phyloP scores from a whole-genome alignment of 768 basidiomycete genomes.

The Suillus variegatus region DNA sequence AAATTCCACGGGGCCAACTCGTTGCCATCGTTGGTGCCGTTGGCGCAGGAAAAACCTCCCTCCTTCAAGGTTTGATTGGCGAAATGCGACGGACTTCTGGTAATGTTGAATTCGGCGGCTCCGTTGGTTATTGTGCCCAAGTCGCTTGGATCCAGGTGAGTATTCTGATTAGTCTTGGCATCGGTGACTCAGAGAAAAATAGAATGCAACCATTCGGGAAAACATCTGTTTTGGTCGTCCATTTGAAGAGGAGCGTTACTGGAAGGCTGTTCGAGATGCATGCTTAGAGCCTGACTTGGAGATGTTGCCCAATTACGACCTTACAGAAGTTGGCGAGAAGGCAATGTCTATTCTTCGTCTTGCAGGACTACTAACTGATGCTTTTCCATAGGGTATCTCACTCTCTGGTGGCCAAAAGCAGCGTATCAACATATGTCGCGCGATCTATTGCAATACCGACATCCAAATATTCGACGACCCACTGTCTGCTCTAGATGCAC shows the following conservation, averaged over 20 bases:
- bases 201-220: constrained; percentile 85
- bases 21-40: constrained; percentile 84
- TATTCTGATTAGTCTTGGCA: constrained; percentile 5
- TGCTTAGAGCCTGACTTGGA: constrained; percentile 82
- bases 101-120: constrained; percentile 69
- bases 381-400: constrained; percentile 64
- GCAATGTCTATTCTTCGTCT: constrained; percentile 20
- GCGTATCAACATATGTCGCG: constrained; percentile 82
- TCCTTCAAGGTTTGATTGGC: constrained; percentile 75
- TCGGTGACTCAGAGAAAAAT: not conserved
- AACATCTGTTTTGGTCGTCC: constrained; percentile 88
- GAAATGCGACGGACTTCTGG: constrained; percentile 81
- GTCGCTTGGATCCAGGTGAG: constrained; percentile 85
- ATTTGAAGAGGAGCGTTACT: constrained; percentile 80
- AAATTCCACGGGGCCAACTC: constrained; percentile 74
- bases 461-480: constrained; percentile 88
- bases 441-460: constrained; percentile 84
- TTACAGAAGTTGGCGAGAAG: constrained; percentile 84
- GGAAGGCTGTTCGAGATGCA: constrained; percentile 75
- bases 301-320: constrained; percentile 73
- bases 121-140: constrained; percentile 83
- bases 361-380: constrained; percentile 4
- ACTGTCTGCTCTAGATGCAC: constrained; percentile 88
- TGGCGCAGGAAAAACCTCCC: constrained; percentile 55
- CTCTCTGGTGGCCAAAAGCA: constrained; percentile 84